phyloP scores from a whole-genome alignment of 768 basidiomycete genomes.

The Hygrocybe coccinea region DNA sequence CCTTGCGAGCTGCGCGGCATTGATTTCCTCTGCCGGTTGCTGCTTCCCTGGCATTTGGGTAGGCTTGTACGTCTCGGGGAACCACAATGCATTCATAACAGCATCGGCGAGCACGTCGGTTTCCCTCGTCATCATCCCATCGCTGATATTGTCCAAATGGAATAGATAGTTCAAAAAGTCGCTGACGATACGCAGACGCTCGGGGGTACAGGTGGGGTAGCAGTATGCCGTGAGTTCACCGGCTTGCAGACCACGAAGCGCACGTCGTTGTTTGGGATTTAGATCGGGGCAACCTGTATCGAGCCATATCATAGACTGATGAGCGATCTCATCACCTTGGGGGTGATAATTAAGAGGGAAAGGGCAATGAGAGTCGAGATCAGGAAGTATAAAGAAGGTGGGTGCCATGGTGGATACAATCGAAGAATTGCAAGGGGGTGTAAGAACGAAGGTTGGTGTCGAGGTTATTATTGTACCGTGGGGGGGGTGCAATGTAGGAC shows the following conservation, averaged over 20 bases:
- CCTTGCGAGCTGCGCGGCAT: constrained; percentile 60
- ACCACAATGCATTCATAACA: no score
- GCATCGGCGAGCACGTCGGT: constrained; percentile 53
- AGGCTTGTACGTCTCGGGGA: constrained; percentile 50
- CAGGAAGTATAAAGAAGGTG: constrained; percentile 48
- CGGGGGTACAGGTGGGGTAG: constrained; percentile 44
- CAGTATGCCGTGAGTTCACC: no score
- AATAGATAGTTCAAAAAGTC: constrained; percentile 66
- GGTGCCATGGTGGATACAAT: constrained; percentile 7
- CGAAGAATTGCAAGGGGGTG: background rate
- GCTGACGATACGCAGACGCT: constrained; percentile 57
- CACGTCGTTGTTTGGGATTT: no score
- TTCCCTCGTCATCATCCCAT: constrained; percentile 67
- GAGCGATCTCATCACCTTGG: constrained; percentile 43
- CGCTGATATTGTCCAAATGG: constrained; percentile 68
- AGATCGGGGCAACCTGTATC: constrained; percentile 43
- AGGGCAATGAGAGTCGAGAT: constrained; percentile 49
- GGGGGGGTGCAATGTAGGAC: no score
- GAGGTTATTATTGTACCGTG: no score
- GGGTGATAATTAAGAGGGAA: constrained; percentile 43
- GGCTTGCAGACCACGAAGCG: no score
- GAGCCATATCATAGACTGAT: constrained; percentile 47
- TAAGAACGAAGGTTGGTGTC: no score
- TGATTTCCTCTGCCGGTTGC: constrained; percentile 40
- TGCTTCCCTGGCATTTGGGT: constrained; percentile 36